Conservation (phyloP, 139 green algal species). For the Eudorina sp. region DNA sequence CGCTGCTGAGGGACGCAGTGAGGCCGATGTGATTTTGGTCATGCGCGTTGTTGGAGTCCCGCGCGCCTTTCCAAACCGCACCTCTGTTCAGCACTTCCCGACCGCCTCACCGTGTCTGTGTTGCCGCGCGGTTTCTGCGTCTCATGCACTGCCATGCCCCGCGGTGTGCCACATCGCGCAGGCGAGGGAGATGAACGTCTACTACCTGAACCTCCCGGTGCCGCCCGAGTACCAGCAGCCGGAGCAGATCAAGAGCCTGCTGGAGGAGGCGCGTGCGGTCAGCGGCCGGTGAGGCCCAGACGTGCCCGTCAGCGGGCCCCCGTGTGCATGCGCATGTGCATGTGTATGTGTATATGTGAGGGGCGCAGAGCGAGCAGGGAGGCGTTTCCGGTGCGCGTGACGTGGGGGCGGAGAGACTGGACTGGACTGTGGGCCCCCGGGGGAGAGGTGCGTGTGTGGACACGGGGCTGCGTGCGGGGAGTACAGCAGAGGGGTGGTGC, state of each 20-base stretch:
- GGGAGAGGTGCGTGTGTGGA: too few relatives aligned
- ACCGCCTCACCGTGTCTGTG: background rate
- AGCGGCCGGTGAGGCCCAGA: background rate
- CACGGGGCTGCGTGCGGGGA: too few relatives aligned
- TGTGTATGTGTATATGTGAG: too few relatives aligned
- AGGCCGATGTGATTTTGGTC: background rate
- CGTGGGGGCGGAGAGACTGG: too few relatives aligned
- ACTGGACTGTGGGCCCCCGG: too few relatives aligned
- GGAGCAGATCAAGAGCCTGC: slow-evolving; percentile 55
- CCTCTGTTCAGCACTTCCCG: background rate
- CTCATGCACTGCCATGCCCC: background rate
- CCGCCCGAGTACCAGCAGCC: slow-evolving; percentile 59
- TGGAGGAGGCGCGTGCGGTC: slow-evolving; percentile 41
- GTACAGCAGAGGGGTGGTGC: too few relatives aligned
- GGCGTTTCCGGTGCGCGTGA: too few relatives aligned
- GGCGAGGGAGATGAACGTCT: slow-evolving; percentile 62
- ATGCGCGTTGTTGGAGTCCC: background rate
- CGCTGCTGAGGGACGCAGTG: background rate
- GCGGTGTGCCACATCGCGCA: background rate
- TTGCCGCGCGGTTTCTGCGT: too few relatives aligned
- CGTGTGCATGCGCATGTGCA: too few relatives aligned
- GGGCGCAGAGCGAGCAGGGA: too few relatives aligned
- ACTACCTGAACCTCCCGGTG: slow-evolving; percentile 62
- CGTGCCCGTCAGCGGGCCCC: background rate
- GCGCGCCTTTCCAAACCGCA: too few relatives aligned